Evolutionary conservation across 148 eudicot genomes (phyloP).

Genomic region (Dianthus caryophyllus): DNA sequence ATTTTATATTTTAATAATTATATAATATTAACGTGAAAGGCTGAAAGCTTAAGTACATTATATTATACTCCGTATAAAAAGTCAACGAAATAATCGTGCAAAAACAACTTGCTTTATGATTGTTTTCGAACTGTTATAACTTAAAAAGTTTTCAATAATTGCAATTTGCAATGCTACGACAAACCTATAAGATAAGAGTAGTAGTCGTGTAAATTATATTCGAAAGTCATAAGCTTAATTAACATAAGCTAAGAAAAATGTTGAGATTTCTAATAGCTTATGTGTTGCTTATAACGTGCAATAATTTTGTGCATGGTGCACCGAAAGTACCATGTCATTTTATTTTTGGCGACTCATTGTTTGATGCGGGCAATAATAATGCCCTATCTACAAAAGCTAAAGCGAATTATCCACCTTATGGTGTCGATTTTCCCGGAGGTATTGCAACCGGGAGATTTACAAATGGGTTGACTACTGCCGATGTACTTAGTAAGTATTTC

Average conservation of each 20-base stretch:
- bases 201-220: no score
- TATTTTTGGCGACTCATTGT: constrained; percentile 16
- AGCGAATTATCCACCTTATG: constrained; percentile 18
- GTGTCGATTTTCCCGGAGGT: constrained; percentile 13
- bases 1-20: no score
- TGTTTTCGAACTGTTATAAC: no score
- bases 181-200: no score
- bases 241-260: background rate
- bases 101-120: no score
- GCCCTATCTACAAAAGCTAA: constrained; percentile 9
- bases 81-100: no score
- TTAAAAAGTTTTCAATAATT: no score
- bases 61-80: no score
- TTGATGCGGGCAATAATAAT: constrained; percentile 14
- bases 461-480: constrained; percentile 7
- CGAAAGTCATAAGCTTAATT: no score
- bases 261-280: background rate
- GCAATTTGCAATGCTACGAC: no score
- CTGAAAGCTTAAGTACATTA: no score
- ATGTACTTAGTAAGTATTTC: constrained; percentile 14
- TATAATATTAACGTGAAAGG: no score
- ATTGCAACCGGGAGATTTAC: constrained; percentile 18
- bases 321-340: constrained; percentile 14
- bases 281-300: background rate
- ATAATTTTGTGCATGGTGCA: background rate